Evolutionary conservation across 495 filamentous ascomycete species (phyloP).

Genomic region (Trichoderma gamsii): DNA sequence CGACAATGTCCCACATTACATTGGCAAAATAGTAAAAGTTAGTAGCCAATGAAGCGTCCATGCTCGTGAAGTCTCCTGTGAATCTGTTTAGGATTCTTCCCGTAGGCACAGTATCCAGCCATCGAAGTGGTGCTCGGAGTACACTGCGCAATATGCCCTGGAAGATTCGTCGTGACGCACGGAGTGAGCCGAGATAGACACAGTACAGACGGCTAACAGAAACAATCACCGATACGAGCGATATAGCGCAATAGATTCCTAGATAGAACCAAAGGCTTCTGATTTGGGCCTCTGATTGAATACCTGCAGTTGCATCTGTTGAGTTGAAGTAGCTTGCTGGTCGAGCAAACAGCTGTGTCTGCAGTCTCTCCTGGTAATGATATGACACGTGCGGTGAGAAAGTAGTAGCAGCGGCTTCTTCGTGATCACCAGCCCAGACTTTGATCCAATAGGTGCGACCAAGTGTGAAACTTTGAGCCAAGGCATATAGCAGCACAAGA

Average conservation of each 20-base stretch:
- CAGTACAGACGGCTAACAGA: conserved; percentile 5
- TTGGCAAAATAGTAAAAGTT: conserved; percentile 52
- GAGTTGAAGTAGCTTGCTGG: not conserved
- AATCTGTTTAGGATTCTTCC: conserved; percentile 77
- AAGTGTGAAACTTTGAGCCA: conserved; percentile 23
- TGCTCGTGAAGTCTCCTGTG: conserved; percentile 65
- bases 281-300: conserved; percentile 9
- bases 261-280: conserved; percentile 20
- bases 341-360: not conserved
- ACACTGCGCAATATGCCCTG: conserved; percentile 56
- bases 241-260: not conserved
- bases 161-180: conserved; percentile 61
- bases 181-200: conserved; percentile 26
- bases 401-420: conserved; percentile 22
- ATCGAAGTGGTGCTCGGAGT: conserved; percentile 63
- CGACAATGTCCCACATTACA: conserved; percentile 47
- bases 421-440: conserved; percentile 55
- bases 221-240: not conserved
- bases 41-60: conserved; percentile 59
- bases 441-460: conserved; percentile 62
- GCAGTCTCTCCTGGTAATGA: not conserved
- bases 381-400: not conserved
- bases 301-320: not conserved
- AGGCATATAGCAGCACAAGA: conserved; percentile 44
- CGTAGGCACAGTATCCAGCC: conserved; percentile 75